Evolutionary conservation across 2,329 filamentous ascomycete genomes (phyloP).

Genomic region (Hypoxylon sp.): DNA sequence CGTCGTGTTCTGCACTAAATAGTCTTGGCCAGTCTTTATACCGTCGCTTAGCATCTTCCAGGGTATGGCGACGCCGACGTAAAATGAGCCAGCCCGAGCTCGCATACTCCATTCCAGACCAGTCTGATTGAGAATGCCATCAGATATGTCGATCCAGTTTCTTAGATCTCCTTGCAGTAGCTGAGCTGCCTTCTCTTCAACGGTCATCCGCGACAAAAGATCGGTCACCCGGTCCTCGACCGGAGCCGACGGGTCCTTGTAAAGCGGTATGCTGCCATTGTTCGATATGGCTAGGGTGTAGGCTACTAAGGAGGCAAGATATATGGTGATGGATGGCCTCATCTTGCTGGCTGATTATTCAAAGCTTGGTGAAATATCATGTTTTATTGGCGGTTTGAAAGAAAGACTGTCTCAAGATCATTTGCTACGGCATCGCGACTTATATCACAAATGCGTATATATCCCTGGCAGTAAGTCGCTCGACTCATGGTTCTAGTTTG

Average conservation of each 20-base stretch:
- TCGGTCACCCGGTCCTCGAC: constrained; percentile 76
- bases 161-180: constrained; percentile 77
- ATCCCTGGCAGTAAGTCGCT: constrained; percentile 31
- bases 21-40: constrained; percentile 76
- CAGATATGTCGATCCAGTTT: constrained; percentile 79
- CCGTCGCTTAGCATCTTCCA: constrained; percentile 74
- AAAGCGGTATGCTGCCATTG: constrained; percentile 57
- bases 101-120: constrained; percentile 77
- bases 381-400: background rate
- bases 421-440: constrained; percentile 7
- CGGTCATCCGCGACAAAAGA: constrained; percentile 78
- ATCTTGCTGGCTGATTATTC: constrained; percentile 39
- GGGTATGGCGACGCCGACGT: constrained; percentile 76
- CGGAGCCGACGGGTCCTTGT: constrained; percentile 73
- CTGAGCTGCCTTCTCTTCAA: constrained; percentile 80
- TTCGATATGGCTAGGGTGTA: constrained; percentile 33
- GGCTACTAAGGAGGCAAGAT: constrained; percentile 39
- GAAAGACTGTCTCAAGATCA: background rate
- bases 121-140: constrained; percentile 74
- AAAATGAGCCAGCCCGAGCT: constrained; percentile 76
- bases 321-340: constrained; percentile 35
- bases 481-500: constrained; percentile 3
- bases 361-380: constrained; percentile 11
- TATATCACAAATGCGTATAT: constrained; percentile 20
- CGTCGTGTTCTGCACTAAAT: constrained; percentile 74